Base-by-base conservation (phyloP, 2,329 filamentous ascomycete species). In the Pestalotiopsis sp. region DNA sequence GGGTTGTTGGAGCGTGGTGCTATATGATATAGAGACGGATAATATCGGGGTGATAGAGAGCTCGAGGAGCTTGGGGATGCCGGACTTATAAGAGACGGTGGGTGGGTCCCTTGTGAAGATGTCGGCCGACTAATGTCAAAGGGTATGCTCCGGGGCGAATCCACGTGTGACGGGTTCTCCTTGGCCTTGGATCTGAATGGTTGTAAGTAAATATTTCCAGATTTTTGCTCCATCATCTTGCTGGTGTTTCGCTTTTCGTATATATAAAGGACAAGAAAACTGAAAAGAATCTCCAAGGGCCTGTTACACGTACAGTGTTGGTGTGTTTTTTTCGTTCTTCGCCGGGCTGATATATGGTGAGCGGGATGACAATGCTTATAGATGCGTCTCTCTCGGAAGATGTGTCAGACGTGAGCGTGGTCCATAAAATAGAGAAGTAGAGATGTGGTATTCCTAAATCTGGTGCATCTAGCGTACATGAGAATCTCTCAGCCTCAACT, bases 61-160 rank as follows among this genome's bases (percentile, higher is more conserved):
- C 68, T 70, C 64, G 72, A 66, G 64, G 74, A 72, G 64, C 67
- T 70, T 67, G 73, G 70, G 38, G 71, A 69, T 60, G 71, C 71
- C 64, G 73, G 71, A 70, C 72, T 77, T 70, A 73, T 76, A 75
- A 76, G 76, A 67, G 72, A 68, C 56, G 74, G 72, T 64, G 73
- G 69, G 66, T 74, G 72, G 68, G 70, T 72, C 68, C 68, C 71
- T 71, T 71, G 72, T 66, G 73, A 71, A 64, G 71, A 70, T 60
- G 68, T 67, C 64, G 72, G 70, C 65, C 67, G 71, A 70, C 68
- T 70, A 66, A 70, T 70, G 60, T 73, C 71, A 60, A 73, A 69
- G 58, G 62, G 68, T 58, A 72, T 63, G 70, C 70, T 72, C 68
- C 72, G 70, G 66, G 72, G 70, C 49, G 71, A 72, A 36, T 73